A percentile compares a stretch with the other conserved stretches of the same genome.
phyloP scores from a whole-genome alignment of 352 stramenopile species.

The Phytopythium cucurbitacearum region DNA sequence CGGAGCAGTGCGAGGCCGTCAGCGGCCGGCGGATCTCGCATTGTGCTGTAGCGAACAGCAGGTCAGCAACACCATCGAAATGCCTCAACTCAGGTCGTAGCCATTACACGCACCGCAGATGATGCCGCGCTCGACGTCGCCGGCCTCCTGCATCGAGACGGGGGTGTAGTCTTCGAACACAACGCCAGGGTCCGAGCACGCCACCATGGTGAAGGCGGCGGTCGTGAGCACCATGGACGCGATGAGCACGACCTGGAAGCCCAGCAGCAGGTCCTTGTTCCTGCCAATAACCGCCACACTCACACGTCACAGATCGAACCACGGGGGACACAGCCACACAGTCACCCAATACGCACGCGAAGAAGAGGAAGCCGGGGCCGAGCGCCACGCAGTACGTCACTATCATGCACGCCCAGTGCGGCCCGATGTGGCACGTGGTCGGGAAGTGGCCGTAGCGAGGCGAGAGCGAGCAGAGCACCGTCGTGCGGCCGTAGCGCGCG shows the following conservation, averaged over 20 bases:
- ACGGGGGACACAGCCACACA: constrained; percentile 1
- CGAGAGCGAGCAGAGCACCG: constrained; percentile 50
- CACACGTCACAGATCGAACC: background rate
- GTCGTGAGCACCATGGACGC: constrained; percentile 54
- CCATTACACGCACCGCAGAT: constrained; percentile 50
- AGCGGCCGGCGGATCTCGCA: constrained; percentile 68
- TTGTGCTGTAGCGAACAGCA: constrained; percentile 34
- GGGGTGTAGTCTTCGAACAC: constrained; percentile 45
- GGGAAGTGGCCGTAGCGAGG: constrained; percentile 54
- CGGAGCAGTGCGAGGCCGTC: constrained; percentile 72
- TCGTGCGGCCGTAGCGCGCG: constrained; percentile 51
- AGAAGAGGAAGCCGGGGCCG: constrained; percentile 45
- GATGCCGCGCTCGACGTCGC: constrained; percentile 41
- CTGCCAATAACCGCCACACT: constrained; percentile 7
- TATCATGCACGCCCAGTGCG: constrained; percentile 70
- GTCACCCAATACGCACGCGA: constrained; percentile 21
- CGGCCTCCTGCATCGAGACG: constrained; percentile 13
- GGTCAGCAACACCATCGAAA: background rate
- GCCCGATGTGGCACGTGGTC: constrained; percentile 55
- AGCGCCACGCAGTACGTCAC: constrained; percentile 69
- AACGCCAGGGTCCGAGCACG: constrained; percentile 71
- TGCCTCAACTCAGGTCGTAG: background rate
- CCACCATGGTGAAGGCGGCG: constrained; percentile 68
- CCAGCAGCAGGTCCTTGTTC: constrained; percentile 27
- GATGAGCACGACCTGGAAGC: constrained; percentile 43